phyloP scores from a whole-genome alignment of 345 rosid genomes.

The Mallotus nudiflorus region DNA sequence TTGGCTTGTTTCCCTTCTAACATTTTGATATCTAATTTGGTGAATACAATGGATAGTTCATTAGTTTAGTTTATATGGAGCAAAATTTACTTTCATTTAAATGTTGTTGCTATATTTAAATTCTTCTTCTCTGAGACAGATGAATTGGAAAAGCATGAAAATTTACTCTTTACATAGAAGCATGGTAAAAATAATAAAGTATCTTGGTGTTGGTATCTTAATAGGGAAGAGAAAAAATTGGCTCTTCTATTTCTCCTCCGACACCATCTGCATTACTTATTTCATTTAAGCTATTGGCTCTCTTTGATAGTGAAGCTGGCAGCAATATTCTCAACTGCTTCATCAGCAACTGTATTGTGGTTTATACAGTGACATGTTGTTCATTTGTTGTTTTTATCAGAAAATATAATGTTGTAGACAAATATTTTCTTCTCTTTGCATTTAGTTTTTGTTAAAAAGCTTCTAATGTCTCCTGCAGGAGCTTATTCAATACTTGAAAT shows the following conservation, averaged over 20 bases:
- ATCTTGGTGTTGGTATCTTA: not conserved
- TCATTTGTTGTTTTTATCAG: not conserved
- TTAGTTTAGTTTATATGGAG: not conserved
- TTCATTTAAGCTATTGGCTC: not conserved
- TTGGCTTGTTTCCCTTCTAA: conserved; percentile 23
- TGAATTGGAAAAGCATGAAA: not conserved
- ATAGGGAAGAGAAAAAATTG: not conserved
- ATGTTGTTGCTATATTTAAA: not conserved
- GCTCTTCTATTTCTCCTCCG: too few species aligned
- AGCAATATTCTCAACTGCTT: not conserved
- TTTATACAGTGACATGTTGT: not conserved
- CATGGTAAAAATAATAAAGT: not conserved
- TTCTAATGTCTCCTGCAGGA: conserved; percentile 45
- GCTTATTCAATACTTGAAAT: conserved; percentile 70
- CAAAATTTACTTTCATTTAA: not conserved
- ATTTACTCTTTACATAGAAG: not conserved
- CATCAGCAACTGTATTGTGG: not conserved
- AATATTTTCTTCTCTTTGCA: not conserved
- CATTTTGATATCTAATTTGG: not conserved
- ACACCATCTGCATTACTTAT: not conserved
- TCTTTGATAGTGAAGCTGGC: not conserved
- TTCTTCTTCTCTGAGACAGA: not conserved
- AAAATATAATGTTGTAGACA: not conserved
- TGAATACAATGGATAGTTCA: not conserved
- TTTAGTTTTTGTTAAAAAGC: not conserved